Evolutionary conservation across 768 basidiomycete species (phyloP), one percentile per base, ranked within the genome.

Genomic region (Lactarius tabidus): DNA sequence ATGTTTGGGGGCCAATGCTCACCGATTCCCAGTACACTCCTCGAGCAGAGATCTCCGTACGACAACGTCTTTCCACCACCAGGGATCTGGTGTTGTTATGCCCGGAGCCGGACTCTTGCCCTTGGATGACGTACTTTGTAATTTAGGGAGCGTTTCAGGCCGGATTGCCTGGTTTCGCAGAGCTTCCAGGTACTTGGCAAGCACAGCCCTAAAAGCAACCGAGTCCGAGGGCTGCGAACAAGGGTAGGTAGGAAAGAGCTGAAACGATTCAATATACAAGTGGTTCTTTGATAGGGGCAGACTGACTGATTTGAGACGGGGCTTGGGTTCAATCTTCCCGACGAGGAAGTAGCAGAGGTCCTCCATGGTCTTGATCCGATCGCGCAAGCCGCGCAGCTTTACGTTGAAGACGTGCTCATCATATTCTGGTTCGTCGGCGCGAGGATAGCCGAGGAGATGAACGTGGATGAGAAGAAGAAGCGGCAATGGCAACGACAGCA

Each of bases 41-140:
- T 85, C 84, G 31, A 85, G 70, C 29, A 85, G 67, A 9, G 84
- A 84, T 68, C 81, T 85, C 33, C 84, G 77, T 4, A 84, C 82
- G 5, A 84, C 75, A 3, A 84, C 78, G 58, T 84, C 81, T 71
- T 78, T 82, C 85, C 85, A 86, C 84, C 84, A 85, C 79, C 76
- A 79, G 3, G 75, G 74, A 28, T 41, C 67, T 31, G 55, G 60
- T n/a, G n/a, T n/a, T 45, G 56, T 43, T 26, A 39, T 57, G 15
- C 56, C 65, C 5, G 35, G 28, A n/a, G 65, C 60, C 12, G 63
- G 66, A 57, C 54, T 57, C 53, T 65, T 70, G 2, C 57, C 45
- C 33, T 75, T 76, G 54, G 51, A 59, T 28, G 51, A 63, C 15
- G 69, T 28, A 45, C 38, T 29, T n/a, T 63, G 62, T 48, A 53